phyloP scores from a whole-genome alignment of 2,329 filamentous ascomycete species.

The Stagonosporopsis cucurbitacearum region DNA sequence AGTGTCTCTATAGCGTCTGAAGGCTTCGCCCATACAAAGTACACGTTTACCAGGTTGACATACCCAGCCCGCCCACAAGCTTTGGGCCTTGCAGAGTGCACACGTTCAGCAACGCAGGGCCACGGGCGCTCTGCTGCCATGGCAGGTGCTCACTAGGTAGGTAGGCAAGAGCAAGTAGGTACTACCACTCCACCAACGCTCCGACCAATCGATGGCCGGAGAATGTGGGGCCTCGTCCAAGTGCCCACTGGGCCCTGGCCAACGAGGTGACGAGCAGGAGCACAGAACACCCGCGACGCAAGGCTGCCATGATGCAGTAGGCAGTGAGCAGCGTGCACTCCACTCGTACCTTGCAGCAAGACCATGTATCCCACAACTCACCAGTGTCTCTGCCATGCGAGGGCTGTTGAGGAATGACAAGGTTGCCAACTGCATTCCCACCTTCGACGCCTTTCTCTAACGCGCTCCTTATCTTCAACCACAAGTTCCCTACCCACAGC shows the following conservation, averaged over 20 bases:
- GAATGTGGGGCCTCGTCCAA: slow-evolving; percentile 2
- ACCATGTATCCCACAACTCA: no score
- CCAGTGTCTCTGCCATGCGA: neutral
- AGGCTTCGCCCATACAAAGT: no score
- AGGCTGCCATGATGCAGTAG: neutral
- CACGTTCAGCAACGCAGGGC: neutral
- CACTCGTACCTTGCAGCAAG: slow-evolving; percentile 4
- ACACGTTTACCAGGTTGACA: no score
- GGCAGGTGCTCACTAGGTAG: no score
- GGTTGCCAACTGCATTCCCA: no score
- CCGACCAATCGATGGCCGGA: slow-evolving; percentile 10
- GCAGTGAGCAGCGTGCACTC: no score
- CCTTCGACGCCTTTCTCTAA: no score
- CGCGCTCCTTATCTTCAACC: no score
- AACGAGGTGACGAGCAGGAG: neutral
- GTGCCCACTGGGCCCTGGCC: slow-evolving; percentile 7
- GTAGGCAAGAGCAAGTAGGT: no score
- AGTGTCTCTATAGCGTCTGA: neutral
- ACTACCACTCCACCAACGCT: neutral
- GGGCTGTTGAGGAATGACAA: neutral
- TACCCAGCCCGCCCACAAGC: neutral
- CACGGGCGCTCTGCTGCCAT: neutral
- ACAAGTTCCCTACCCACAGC: no score
- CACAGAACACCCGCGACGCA: slow-evolving; percentile 5
- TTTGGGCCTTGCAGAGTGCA: slow-evolving; percentile 1